Base-by-base conservation (phyloP, 345 rosid genomes). In the Excoecaria cochinchinensis region DNA sequence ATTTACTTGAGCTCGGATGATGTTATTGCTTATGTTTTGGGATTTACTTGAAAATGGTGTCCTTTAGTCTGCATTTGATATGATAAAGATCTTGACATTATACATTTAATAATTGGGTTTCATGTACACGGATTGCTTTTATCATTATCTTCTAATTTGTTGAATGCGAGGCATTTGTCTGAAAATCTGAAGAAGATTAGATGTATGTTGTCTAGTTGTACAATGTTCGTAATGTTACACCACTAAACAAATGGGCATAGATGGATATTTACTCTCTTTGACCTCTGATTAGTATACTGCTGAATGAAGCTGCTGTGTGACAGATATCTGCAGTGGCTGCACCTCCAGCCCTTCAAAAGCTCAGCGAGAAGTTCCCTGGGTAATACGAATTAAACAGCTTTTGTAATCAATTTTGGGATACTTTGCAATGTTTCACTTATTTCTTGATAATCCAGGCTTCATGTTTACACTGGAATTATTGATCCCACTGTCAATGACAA, bases 251-350 rank as follows among this genome's bases (percentile, higher is more conserved):
- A 31, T 31, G 10, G 8, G 62, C 62, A 58, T 21, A 4, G 8
- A n/a, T 3, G 8, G 25, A 1, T 58, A 21, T n/a, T 19, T 22
- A 3, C 36, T 21, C 66, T 47, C 44, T 60, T 19, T 25, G 8
- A 21, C 36, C 14, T 68, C 44, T 1, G 47, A 3, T 16, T 17
- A 63, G 31, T 68, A 38, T 14, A 46, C 53, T 74, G 16, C 72
- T 80, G 12, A 80, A 57, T 24, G 52, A 40, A 63, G 40, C 50
- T 66, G 47, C 50, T 70, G 25, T 81, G 46, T 69, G n/a, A 69
- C 89, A 95, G 99, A 91, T 95, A 82, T 91, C 93, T 82, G 99
- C 97, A 38, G 79, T 88, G 60, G 91, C 99, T 80, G 92, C 95
- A 72, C 99, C 99, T 78, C 97, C 97, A 14, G 97, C 97, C 76